Conservation (phyloP, 768 basidiomycete genomes). For the Tephrocybe sp. region DNA sequence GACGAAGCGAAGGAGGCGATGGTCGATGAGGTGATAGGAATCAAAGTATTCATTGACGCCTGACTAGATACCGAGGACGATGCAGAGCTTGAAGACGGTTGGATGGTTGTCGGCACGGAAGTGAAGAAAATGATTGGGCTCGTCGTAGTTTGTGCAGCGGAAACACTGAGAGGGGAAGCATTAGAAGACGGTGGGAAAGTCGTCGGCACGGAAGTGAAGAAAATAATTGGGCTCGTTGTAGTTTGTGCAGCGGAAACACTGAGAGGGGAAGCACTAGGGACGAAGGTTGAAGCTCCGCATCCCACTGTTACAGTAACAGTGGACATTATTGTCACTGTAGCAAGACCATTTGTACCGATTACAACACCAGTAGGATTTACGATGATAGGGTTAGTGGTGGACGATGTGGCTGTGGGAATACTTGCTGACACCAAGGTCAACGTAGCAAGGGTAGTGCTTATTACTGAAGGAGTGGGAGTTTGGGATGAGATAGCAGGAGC, state of each 20-base stretch:
- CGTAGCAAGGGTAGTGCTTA: constrained; percentile 10
- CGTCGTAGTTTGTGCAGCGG: constrained; percentile 1
- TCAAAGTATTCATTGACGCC: no score
- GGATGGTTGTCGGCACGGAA: no score
- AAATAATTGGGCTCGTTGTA: not conserved
- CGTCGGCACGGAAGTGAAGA: not conserved
- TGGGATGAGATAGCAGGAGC: constrained; percentile 8
- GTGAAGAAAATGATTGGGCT: not conserved
- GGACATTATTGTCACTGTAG: constrained; percentile 33
- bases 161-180: constrained; percentile 3
- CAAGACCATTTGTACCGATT: constrained; percentile 29
- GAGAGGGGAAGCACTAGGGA: constrained; percentile 6
- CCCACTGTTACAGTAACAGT: constrained; percentile 25
- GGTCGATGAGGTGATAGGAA: no score
- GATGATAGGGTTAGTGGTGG: constrained; percentile 3
- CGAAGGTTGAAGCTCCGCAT: constrained; percentile 14
- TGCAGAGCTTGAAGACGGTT: no score
- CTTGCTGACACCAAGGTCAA: not conserved
- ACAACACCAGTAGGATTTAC: constrained; percentile 16
- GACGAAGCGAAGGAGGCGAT: no score
- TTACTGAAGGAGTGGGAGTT: constrained; percentile 6
- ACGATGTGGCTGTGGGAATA: not conserved
- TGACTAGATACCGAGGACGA: no score
- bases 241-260: constrained; percentile 2
- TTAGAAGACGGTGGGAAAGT: not conserved